A percentile compares a stretch with the other conserved stretches of the same genome.
These are phyloP conservation scores for Saposhnikovia divaricata DNA, from an alignment of 129 eudicot genomes.

Conservation along the genomic window DNA sequence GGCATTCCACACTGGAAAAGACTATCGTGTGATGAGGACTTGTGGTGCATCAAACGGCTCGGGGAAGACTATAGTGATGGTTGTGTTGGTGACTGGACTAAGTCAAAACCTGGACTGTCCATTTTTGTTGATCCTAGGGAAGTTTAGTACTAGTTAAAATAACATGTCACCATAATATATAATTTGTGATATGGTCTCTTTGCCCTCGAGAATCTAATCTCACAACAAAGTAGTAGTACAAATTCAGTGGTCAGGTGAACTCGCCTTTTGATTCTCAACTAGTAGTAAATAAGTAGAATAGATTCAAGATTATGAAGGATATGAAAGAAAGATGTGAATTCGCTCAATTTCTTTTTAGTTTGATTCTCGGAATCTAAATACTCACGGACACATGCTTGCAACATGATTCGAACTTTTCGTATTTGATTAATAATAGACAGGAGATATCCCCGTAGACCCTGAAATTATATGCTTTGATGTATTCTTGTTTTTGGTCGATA, in stretches of 20 bases:
- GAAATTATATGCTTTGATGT: neutral
- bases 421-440: neutral
- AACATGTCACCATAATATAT: neutral
- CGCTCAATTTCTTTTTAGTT: neutral
- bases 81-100: conserved; percentile 89
- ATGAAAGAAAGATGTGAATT: neutral
- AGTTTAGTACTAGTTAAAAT: conserved; percentile 10
- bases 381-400: neutral
- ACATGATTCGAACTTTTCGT: neutral
- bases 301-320: neutral
- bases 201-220: conserved; percentile 10
- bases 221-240: neutral
- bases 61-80: conserved; percentile 81
- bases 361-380: neutral
- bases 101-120: conserved; percentile 63
- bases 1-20: conserved; percentile 88
- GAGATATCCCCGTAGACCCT: neutral
- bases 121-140: conserved; percentile 97
- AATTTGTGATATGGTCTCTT: conserved; percentile 1
- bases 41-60: conserved; percentile 92
- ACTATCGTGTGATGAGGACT: conserved; percentile 70
- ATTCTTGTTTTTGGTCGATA: neutral
- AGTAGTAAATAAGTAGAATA: neutral
- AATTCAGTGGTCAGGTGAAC: neutral
- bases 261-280: neutral